Percentiles rank a stretch among this genome's conserved stretches.
Conservation (phyloP, 2,329 filamentous ascomycete species). For the Fusarium pseudoanthophilum region DNA sequence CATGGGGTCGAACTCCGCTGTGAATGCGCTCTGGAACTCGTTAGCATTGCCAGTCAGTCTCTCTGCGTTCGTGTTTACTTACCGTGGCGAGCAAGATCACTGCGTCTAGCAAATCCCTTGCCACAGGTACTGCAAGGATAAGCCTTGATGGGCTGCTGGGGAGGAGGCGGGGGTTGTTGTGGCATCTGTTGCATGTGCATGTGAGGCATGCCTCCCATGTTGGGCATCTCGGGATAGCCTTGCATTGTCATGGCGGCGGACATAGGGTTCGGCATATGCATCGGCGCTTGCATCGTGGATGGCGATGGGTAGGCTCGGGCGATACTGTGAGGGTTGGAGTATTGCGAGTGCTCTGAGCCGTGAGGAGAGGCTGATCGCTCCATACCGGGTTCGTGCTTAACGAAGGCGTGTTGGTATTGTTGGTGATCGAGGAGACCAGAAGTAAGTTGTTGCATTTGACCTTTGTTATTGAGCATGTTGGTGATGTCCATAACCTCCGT, state of each 20-base stretch:
- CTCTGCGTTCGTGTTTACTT: constrained; percentile 51
- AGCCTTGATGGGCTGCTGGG: constrained; percentile 66
- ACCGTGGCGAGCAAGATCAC: constrained; percentile 96
- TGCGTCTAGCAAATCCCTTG: constrained; percentile 92
- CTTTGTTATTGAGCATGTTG: constrained; percentile 64
- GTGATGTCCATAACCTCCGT: constrained; percentile 64
- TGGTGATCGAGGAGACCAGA: constrained; percentile 48
- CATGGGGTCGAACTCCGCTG: constrained; percentile 88
- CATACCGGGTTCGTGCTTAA: constrained; percentile 55
- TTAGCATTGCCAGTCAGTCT: constrained; percentile 37
- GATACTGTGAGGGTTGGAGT: constrained; percentile 61
- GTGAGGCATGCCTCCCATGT: constrained; percentile 51
- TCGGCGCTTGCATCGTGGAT: constrained; percentile 60
- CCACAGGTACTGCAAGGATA: constrained; percentile 90
- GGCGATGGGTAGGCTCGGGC: constrained; percentile 65
- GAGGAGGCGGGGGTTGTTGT: constrained; percentile 47
- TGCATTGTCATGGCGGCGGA: constrained; percentile 56
- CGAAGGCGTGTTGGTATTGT: constrained; percentile 46
- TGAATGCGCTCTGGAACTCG: constrained; percentile 87
- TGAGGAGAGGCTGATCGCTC: constrained; percentile 68
- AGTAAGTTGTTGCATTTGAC: constrained; percentile 50
- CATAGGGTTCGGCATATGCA: constrained; percentile 59
- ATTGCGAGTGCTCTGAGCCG: constrained; percentile 68
- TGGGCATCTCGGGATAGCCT: constrained; percentile 57
- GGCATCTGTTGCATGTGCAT: constrained; percentile 54